Percentiles rank a stretch among this genome's conserved stretches.
These are phyloP conservation scores for Cymbidium sinense DNA, from an alignment of 106 monocot genomes.

Conservation along the genomic window DNA sequence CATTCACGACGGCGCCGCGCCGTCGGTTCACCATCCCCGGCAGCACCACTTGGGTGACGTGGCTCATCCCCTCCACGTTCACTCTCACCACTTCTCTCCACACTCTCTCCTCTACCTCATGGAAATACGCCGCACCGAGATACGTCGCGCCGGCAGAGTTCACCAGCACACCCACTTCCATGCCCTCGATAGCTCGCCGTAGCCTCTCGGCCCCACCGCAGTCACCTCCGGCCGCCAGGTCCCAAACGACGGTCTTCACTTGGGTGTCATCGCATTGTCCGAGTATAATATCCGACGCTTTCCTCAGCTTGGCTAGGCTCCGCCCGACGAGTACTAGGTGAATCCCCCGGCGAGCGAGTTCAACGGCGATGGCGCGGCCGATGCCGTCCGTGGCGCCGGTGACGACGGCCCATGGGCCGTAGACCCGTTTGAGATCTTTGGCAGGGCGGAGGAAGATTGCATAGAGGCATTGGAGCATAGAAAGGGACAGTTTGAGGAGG, in stretches of 20 bases:
- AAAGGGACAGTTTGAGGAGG: slow-evolving; percentile 12
- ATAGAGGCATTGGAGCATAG: slow-evolving; percentile 39
- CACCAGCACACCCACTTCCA: slow-evolving; percentile 70
- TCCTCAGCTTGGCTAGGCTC: slow-evolving; percentile 43
- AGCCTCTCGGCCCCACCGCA: slow-evolving; percentile 14
- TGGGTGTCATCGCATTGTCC: slow-evolving; percentile 10
- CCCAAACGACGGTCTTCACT: slow-evolving; percentile 37
- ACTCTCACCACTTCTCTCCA: slow-evolving; percentile 58
- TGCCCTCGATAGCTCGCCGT: slow-evolving; percentile 28
- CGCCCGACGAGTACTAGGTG: slow-evolving; percentile 64
- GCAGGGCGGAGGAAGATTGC: slow-evolving; percentile 38
- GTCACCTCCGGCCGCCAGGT: slow-evolving; percentile 32
- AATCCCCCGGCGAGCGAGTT: slow-evolving; percentile 44
- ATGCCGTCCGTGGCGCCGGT: slow-evolving; percentile 87
- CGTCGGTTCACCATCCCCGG: slow-evolving; percentile 51
- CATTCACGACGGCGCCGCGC: slow-evolving; percentile 63
- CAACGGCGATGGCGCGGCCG: slow-evolving; percentile 52
- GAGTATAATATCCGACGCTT: slow-evolving; percentile 20
- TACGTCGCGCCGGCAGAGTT: slow-evolving; percentile 72
- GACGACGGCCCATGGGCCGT: slow-evolving; percentile 76
- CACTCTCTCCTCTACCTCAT: slow-evolving; percentile 54
- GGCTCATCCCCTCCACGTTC: slow-evolving; percentile 55
- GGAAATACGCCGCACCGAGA: slow-evolving; percentile 54
- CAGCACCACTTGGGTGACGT: slow-evolving; percentile 45
- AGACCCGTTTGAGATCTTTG: slow-evolving; percentile 33